phyloP scores from a whole-genome alignment of 1,284 basidiomycete species.

The Tilletiaria anomala region DNA sequence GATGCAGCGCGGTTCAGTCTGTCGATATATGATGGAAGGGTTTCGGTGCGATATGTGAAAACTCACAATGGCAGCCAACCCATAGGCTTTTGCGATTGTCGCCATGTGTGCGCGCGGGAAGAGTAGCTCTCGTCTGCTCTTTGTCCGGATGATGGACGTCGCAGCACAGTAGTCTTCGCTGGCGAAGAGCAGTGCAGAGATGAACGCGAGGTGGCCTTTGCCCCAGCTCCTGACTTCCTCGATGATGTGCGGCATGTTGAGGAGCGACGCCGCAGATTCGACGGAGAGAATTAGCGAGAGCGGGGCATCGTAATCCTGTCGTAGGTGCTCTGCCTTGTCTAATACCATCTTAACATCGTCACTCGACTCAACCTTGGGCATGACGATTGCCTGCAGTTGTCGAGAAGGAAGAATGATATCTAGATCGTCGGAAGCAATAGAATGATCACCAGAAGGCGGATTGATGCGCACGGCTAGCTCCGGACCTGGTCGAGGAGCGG shows the following conservation, averaged over 20 bases:
- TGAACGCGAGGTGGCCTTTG: conserved; percentile 1
- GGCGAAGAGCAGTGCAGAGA: conserved; percentile 30
- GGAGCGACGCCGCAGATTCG: conserved; percentile 24
- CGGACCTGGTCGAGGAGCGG: conserved; percentile 9
- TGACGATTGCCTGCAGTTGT: conserved; percentile 15
- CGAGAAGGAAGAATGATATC: conserved; percentile 24
- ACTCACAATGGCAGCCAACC: conserved; percentile 67
- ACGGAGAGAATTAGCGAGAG: conserved; percentile 27
- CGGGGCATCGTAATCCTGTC: conserved; percentile 2
- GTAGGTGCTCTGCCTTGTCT: conserved; percentile 11
- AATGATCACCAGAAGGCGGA: conserved; percentile 15
- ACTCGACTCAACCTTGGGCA: conserved; percentile 32
- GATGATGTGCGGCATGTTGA: conserved; percentile 23
- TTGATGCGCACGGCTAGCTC: conserved; percentile 36
- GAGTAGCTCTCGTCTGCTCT: conserved; percentile 58
- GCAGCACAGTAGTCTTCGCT: conserved; percentile 53
- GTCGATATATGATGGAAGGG: not conserved
- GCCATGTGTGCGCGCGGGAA: conserved; percentile 74
- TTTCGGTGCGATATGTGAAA: no score
- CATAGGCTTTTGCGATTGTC: conserved; percentile 68
- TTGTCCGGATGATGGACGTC: conserved; percentile 66
- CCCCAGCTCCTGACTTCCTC: conserved; percentile 4
- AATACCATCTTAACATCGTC: conserved; percentile 19
- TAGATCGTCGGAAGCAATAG: conserved; percentile 22
- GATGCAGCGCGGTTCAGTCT: not conserved